Conservation (phyloP, 1,284 basidiomycete species). For the Caloboletus firmus region DNA sequence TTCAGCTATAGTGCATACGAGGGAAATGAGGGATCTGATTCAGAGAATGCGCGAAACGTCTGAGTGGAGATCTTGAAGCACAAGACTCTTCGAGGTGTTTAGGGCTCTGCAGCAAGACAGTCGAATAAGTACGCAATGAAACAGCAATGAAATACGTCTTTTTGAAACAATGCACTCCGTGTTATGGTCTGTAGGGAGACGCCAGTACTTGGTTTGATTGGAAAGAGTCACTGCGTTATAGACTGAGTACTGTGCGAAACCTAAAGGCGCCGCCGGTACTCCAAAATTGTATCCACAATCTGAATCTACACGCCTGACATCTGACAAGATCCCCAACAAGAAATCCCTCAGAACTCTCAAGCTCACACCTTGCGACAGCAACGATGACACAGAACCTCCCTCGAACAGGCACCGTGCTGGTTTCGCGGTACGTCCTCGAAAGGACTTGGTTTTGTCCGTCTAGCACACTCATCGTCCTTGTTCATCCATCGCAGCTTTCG, state of each 20-base stretch:
- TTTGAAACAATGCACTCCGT: not conserved
- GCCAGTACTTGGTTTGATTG: not conserved
- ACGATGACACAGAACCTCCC: constrained; percentile 21
- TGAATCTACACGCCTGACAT: constrained; percentile 4
- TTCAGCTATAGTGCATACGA: not conserved
- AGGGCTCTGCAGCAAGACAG: not conserved
- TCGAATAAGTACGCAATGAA: not conserved
- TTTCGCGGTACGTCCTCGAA: constrained; percentile 11
- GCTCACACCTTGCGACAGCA: constrained; percentile 28
- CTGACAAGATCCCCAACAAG: constrained; percentile 15
- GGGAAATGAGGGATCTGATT: not conserved
- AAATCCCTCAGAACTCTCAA: constrained; percentile 41
- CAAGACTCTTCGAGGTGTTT: not conserved
- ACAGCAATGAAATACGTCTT: not conserved
- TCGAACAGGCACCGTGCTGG: constrained; percentile 40
- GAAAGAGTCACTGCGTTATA: not conserved
- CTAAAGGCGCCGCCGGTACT: not conserved
- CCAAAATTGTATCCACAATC: not conserved
- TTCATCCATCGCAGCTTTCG: constrained; percentile 31
- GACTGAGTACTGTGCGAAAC: no score
- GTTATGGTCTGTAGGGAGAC: not conserved
- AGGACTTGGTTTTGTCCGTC: not conserved
- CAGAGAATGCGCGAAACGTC: constrained; percentile 3
- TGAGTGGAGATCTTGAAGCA: not conserved
- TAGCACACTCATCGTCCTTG: not conserved